Evolutionary conservation across 768 basidiomycete species (phyloP).

Genomic region (Chalciporus piperatus): DNA sequence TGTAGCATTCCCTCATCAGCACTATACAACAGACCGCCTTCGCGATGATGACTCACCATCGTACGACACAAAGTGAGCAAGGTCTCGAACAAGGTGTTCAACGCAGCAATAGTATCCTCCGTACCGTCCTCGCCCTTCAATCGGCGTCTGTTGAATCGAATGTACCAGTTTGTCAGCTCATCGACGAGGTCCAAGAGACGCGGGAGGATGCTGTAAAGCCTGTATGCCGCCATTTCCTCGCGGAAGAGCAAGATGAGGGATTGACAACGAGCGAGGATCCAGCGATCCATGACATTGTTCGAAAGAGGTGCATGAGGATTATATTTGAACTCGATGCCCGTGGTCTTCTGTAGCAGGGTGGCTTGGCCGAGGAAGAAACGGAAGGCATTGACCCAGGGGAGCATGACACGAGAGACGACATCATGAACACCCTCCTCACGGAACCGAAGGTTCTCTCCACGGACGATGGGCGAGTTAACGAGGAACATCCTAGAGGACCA

Average conservation of each 20-base stretch:
- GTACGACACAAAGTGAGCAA: slow-evolving; percentile 92
- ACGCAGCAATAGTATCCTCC: slow-evolving; percentile 81
- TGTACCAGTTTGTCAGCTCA: slow-evolving; percentile 99
- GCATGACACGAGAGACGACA: slow-evolving; percentile 91
- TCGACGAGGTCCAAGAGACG: slow-evolving; percentile 88
- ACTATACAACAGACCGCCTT: neutral
- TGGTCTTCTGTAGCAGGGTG: slow-evolving; percentile 78
- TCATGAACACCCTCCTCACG: slow-evolving; percentile 97
- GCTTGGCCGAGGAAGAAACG: slow-evolving; percentile 98
- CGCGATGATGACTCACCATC: slow-evolving; percentile 64
- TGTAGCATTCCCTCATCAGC: slow-evolving; percentile 1
- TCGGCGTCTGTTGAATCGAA: slow-evolving; percentile 94
- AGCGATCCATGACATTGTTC: slow-evolving; percentile 95
- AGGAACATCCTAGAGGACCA: slow-evolving; percentile 77
- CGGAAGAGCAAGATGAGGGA: slow-evolving; percentile 89
- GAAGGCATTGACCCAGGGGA: slow-evolving; percentile 98
- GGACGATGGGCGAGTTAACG: slow-evolving; percentile 97
- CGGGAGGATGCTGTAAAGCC: slow-evolving; percentile 97
- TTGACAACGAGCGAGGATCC: slow-evolving; percentile 98
- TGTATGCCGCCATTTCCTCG: slow-evolving; percentile 95
- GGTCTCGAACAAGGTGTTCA: slow-evolving; percentile 96
- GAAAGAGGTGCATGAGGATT: slow-evolving; percentile 81
- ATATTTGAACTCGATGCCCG: slow-evolving; percentile 77
- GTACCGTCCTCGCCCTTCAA: slow-evolving; percentile 93
- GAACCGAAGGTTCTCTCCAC: slow-evolving; percentile 97